Evolutionary conservation across 495 filamentous ascomycete genomes (phyloP), one percentile per base, ranked within the genome.

Genomic region (Bathelium albidoporum): DNA sequence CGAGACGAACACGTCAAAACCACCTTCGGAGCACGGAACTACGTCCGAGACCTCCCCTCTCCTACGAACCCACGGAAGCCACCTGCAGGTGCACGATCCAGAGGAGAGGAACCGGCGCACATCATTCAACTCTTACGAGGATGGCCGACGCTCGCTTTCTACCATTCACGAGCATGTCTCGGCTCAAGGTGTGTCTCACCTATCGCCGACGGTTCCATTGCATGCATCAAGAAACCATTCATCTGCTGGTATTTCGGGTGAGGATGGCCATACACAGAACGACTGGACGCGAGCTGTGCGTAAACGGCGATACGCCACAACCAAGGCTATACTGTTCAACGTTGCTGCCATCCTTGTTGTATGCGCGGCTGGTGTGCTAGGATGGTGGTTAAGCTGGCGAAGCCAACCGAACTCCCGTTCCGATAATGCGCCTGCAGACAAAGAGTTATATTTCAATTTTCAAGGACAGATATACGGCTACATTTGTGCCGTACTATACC

Each of bases 331-430:
- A 12, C 63, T 87, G 16, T 88, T 90, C 78, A 96, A 97, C 69
- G 75, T 77, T 39, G 76, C 83, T 32, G 85, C 87, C 49, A 78
- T 97, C 36, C 44, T 87, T 12, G 83, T 94, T 64, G 94, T 98
- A 44, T 90, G 88, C 71, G 79, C 81, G 0, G 89, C 90, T 1
- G 94, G 94, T 1, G 77, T 94, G 1, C 69, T 90, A 5, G 94
- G 94, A 16, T 98, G 92, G 91, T 94, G 84, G 68, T 71, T 95
- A 22, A 89, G 84, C 68, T 70, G 79, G 4, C 75, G 72, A 55
- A 71, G 71, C 11, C 67, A 69, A 58, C 62, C 61, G 1, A 55
- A 66, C 28, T 32, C 45, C 22, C 29, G 55, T 28, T 63, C 58
- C 68, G 65, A 77, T 58, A 62, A 71, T 63, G 62, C 60, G 18